These are phyloP conservation scores for Pythium grandisporangium DNA, from an alignment of 352 stramenopile genomes.

Conservation along the genomic window DNA sequence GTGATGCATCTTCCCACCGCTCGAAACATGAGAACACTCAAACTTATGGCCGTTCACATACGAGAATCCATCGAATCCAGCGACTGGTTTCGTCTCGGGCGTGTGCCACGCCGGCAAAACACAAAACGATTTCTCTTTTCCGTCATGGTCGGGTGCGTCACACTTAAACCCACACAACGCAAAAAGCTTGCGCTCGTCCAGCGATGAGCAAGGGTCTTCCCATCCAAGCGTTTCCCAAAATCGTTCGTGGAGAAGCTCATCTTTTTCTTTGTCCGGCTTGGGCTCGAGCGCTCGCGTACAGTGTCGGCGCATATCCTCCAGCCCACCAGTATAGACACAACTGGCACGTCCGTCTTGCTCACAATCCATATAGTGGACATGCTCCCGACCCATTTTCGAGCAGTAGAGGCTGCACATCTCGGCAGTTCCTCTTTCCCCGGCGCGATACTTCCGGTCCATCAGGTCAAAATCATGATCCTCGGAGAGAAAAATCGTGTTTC, in stretches of 20 bases:
- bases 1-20: conserved; percentile 51
- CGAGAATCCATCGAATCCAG: conserved; percentile 28
- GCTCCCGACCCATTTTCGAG: conserved; percentile 64
- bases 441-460: conserved; percentile 58
- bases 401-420: conserved; percentile 82
- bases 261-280: conserved; percentile 32
- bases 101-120: conserved; percentile 60
- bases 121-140: conserved; percentile 42
- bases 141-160: conserved; percentile 51
- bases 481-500: conserved; percentile 62
- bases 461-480: conserved; percentile 55
- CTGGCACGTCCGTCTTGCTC: conserved; percentile 18
- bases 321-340: conserved; percentile 42
- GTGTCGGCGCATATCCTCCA: conserved; percentile 49
- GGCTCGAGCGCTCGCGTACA: conserved; percentile 43
- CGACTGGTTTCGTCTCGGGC: conserved; percentile 11
- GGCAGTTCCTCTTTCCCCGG: conserved; percentile 49
- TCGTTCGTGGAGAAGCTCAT: conserved; percentile 66
- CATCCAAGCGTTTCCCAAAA: conserved; percentile 73
- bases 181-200: conserved; percentile 50
- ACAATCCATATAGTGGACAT: conserved; percentile 71
- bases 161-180: conserved; percentile 60
- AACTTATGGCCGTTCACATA: conserved; percentile 67
- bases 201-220: conserved; percentile 56
- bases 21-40: conserved; percentile 49